A percentile compares a stretch with the other conserved stretches of the same genome.
Evolutionary conservation across 1,139 yeast genomes (phyloP).

Genomic region (Taphrina wiesneri): DNA sequence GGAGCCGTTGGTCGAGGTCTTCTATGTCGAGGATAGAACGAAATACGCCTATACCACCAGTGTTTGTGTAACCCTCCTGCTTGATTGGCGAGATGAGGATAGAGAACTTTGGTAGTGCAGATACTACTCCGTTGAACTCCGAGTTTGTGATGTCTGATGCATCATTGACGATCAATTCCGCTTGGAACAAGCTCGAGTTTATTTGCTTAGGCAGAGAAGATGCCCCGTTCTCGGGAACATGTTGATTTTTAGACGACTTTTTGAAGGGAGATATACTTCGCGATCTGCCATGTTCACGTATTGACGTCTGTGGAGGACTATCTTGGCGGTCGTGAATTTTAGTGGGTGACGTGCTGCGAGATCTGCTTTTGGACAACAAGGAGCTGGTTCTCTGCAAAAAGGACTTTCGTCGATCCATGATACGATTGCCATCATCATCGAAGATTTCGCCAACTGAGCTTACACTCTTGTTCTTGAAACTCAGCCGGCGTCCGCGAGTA

Average conservation of each 20-base stretch:
- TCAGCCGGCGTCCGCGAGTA: slow-evolving; percentile 25
- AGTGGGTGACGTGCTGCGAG: slow-evolving; percentile 21
- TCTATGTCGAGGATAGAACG: slow-evolving; percentile 17
- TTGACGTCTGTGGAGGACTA: background rate
- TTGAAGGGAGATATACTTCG: slow-evolving; percentile 14
- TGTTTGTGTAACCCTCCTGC: slow-evolving; percentile 4
- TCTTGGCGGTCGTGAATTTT: background rate
- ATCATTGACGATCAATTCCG: slow-evolving; percentile 27
- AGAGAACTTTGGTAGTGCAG: slow-evolving; percentile 13
- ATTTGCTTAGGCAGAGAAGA: background rate
- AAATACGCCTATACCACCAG: slow-evolving; percentile 23
- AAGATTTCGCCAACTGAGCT: slow-evolving; percentile 5
- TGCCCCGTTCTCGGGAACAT: background rate
- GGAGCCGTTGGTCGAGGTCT: background rate
- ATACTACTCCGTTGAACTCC: background rate
- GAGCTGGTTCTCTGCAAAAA: slow-evolving; percentile 17
- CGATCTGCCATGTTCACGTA: slow-evolving; percentile 9
- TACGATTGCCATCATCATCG: background rate
- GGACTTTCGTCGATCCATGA: background rate
- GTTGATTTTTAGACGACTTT: background rate
- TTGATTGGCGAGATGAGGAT: slow-evolving; percentile 25
- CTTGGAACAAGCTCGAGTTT: background rate
- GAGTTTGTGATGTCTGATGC: slow-evolving; percentile 14
- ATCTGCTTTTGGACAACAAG: slow-evolving; percentile 18
- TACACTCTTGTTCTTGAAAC: slow-evolving; percentile 24